phyloP scores from a whole-genome alignment of 2,329 filamentous ascomycete species.

The Amauroascus verrucosus region DNA sequence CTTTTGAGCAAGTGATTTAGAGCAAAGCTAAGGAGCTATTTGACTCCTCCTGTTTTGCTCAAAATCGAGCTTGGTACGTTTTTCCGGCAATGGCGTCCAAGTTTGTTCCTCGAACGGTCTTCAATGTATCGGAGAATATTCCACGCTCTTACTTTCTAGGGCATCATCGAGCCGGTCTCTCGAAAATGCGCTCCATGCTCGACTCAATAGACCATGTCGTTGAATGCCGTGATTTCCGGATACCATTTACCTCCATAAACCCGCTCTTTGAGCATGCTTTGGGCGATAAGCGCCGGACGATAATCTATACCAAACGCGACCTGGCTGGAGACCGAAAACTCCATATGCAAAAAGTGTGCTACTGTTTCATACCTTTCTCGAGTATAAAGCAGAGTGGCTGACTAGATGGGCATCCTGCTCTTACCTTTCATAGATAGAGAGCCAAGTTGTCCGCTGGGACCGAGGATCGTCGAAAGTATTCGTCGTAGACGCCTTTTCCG shows the following conservation, averaged over 20 bases:
- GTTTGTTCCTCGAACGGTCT: slow-evolving; percentile 65
- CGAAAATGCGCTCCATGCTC: slow-evolving; percentile 71
- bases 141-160: slow-evolving; percentile 89
- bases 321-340: slow-evolving; percentile 45
- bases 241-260: slow-evolving; percentile 82
- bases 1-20: too few species aligned
- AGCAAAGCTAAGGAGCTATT: too few species aligned
- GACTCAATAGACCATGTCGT: slow-evolving; percentile 76
- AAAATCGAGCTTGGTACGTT: not conserved
- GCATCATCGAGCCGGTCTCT: slow-evolving; percentile 73
- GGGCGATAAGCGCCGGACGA: slow-evolving; percentile 59
- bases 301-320: slow-evolving; percentile 88
- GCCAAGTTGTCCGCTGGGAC: slow-evolving; percentile 28
- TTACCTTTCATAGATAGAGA: slow-evolving; percentile 24
- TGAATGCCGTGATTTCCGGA: slow-evolving; percentile 87
- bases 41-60: not conserved
- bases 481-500: slow-evolving; percentile 27
- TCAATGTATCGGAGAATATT: slow-evolving; percentile 63
- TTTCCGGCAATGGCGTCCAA: slow-evolving; percentile 18
- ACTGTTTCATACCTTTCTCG: not conserved
- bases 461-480: slow-evolving; percentile 25
- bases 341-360: slow-evolving; percentile 34
- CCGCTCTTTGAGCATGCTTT: slow-evolving; percentile 74
- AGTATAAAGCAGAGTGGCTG: not conserved
- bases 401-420: not conserved